Evolutionary conservation across 2,329 filamentous ascomycete species (phyloP), one percentile per base, ranked within the genome.

Genomic region (Chrysoporthe puriensis): DNA sequence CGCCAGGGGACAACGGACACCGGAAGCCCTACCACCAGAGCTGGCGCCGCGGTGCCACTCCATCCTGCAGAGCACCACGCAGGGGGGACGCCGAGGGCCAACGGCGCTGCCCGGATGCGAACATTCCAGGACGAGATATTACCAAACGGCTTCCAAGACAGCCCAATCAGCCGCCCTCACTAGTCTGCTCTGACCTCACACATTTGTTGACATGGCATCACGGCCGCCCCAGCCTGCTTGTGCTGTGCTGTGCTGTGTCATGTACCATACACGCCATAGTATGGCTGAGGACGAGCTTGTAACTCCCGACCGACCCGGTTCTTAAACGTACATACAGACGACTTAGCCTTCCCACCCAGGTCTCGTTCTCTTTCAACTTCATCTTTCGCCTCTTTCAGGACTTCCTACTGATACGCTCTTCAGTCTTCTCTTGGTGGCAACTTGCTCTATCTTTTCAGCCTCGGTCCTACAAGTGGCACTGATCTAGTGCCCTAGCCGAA

Each of bases 101-200:
- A 18, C 40, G 21, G 40, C 36, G 40, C 21, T 26, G 42, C 36
- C 26, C 43, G 48, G 11, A 42, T 56, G 21, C 11, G 52, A 48
- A 64, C 42, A 64, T 64, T 48, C 63, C 63, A 43, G 34, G 21
- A 42, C 4, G 26, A 57, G 50, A 26, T 40, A 58, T 64, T 64
- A 64, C 62, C 62, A 64, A 46, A 57, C 52, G 43, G 44, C 14
- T 59, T 58, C 13, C 4, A 21, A n/a, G 40, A 32, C 42, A 46
- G 52, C 21, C 52, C 52, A 58, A 46, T 56, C 40, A 64, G 48
- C 36, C 14, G 18, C 26, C 18, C 50, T 46, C 52, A 40, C 26
- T 58, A 34, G 62, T 44, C 58, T 36, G 21, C 21, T 16, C 36
- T 46, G 52, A 59, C 44, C 40, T 58, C 52, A 64, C 63, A 57